These are phyloP conservation scores for Penicillium sp. DNA, from an alignment of 2,329 filamentous ascomycete genomes.

Conservation along the genomic window DNA sequence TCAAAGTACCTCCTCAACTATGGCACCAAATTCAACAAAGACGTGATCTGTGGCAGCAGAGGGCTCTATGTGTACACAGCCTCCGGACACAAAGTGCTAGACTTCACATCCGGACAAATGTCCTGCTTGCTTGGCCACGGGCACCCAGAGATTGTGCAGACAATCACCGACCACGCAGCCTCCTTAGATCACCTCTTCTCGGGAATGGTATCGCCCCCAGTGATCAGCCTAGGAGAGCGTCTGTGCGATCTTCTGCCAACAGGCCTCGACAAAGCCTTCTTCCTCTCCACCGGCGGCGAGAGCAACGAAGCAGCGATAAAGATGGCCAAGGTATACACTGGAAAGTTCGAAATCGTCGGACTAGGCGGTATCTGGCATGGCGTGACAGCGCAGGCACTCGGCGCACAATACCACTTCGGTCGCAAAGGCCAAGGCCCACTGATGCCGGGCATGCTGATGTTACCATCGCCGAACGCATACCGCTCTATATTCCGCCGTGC, in stretches of 20 bases:
- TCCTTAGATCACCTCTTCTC: slow-evolving; percentile 60
- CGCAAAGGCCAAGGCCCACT: slow-evolving; percentile 22
- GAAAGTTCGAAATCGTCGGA: slow-evolving; percentile 64
- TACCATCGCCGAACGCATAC: slow-evolving; percentile 62
- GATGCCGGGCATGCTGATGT: slow-evolving; percentile 58
- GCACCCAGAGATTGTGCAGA: slow-evolving; percentile 58
- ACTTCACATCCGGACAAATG: slow-evolving; percentile 64
- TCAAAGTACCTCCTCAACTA: slow-evolving; percentile 11
- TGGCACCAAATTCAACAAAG: slow-evolving; percentile 13
- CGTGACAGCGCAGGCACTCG: slow-evolving; percentile 55
- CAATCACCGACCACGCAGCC: slow-evolving; percentile 51
- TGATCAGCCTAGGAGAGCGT: slow-evolving; percentile 54
- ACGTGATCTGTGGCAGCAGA: slow-evolving; percentile 13
- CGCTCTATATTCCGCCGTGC: slow-evolving; percentile 60
- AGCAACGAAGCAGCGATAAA: slow-evolving; percentile 63
- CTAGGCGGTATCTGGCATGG: slow-evolving; percentile 62
- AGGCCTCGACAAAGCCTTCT: slow-evolving; percentile 56
- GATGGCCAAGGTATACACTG: slow-evolving; percentile 63
- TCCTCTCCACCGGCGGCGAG: slow-evolving; percentile 59
- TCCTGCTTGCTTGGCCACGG: slow-evolving; percentile 59
- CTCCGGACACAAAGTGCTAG: slow-evolving; percentile 45
- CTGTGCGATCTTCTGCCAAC: slow-evolving; percentile 49
- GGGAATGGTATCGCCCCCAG: slow-evolving; percentile 60
- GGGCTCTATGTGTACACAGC: slow-evolving; percentile 10
- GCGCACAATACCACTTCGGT: slow-evolving; percentile 45